Base-by-base conservation (phyloP, 2,329 filamentous ascomycete species). In the Penicillium sp. region DNA sequence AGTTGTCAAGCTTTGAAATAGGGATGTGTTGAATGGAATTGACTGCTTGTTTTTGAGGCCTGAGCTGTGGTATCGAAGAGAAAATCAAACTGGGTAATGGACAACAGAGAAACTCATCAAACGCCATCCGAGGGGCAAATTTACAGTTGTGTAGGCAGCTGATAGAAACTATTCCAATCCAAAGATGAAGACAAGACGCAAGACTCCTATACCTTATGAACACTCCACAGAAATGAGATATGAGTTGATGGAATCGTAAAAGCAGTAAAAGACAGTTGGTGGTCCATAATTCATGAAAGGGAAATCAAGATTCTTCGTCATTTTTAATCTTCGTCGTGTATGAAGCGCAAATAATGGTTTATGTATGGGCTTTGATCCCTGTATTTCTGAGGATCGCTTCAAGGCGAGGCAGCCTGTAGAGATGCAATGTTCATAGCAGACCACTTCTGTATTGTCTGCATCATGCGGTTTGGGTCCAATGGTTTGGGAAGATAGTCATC, bases 401-500 rank as follows among this genome's bases (percentile, higher is more conserved):
- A 44, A 29, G 42, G 10, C 26, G 42, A 6, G n/a, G 3, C 15
- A 16, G 42, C 5, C 12, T 53, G 26, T 18, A 57, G 34, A 18
- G 58, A 38, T 24, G 58, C 34, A 44, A 58, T 39, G 33, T 57
- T 64, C 54, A 61, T 58, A 13, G 58, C 43, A 0, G 60, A 45
- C 24, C 54, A 62, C 18, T 62, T 62, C 23, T 58, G 13, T 6
- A 63, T 63, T 2, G 60, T 62, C 43, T 63, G 60, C 64, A 96
- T 95, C 62, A 96, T 85, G 68, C 94, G 88, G 67, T 92, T 94
- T 68, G 94, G 90, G 71, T 95, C 91, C 54, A 96, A 79, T 23
- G 91, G 91, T 70, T 96, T 96, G 10, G 90, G 95, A 31, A 96
- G 79, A 68, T 96, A 96, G 73, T 96, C 92, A 72, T 96, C 92